Evolutionary conservation across 106 monocot genomes (phyloP), one percentile per base, ranked within the genome.

Genomic region (Cymbidium sinense): DNA sequence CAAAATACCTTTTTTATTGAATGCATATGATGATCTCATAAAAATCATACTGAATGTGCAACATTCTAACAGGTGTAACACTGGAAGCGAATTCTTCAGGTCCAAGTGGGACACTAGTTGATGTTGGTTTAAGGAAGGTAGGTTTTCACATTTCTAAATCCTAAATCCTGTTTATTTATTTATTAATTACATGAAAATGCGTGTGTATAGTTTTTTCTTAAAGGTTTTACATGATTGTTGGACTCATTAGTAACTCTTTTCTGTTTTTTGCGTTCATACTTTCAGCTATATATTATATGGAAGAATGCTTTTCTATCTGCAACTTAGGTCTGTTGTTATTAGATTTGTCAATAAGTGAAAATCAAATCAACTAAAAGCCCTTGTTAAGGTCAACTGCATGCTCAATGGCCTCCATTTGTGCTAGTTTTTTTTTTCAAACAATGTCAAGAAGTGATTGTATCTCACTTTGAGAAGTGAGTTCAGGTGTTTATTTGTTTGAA

Each of bases 111-210:
- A 98, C 94, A 69, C 79, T 82, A 77, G 89, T 96, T 79, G 90
- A 96, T 88, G 96, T 96, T 82, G 96, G 96, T 11, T 91, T 96
- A 79, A 86, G 81, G 83, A 96, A 96, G 93, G 96, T 96, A 50
- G 80, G 80, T 27, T 69, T 73, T 64, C 9, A 43, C 21, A 74
- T 43, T 11, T 23, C 44, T 29, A 7, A 0, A n/a, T 0, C 44
- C 44, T 29, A 7, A 0, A n/a, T 0, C 44, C 44, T 74, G 43
- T 35, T 74, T 43, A 44, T 74, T 43, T 71, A 71, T 36, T 71
- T 71, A 29, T 71, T 67, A 67, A 31, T 19, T 67, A 23, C 33
- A 33, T 33, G 9, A 15, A 33, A 67, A 67, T 2, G 0, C 15
- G 15, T 67, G 5, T 3, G 23, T 33, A 36, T 71, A 17, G 3